Evolutionary conservation across 139 green algal genomes (phyloP), one percentile per base, ranked within the genome.

Genomic region (Micromonas pusilla): DNA sequence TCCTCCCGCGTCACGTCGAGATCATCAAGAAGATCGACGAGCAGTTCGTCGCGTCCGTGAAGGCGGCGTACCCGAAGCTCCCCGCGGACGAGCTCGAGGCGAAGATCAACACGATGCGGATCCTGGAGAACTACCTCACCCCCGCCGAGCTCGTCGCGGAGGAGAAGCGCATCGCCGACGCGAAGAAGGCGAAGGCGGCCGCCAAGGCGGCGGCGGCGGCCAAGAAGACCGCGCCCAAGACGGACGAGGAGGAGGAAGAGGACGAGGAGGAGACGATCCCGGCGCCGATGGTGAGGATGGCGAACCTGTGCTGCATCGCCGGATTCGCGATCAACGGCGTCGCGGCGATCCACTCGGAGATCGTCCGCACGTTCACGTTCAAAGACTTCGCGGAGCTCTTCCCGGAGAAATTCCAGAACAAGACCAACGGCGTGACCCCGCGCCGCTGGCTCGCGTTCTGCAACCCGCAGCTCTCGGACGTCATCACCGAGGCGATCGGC

Each of bases 391-490:
- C 92, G 73, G 52, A 83, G 68, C 63, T 93, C 37, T 91, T 86
- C 82, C 89, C 89, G 1, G 76, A 85, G n/a, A 97, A 97, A 86
- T 98, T 98, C 90, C 93, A 97, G 87, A 98, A 98, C 92, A 97
- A 97, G 91, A 98, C 94, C 79, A 98, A 98, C 80, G 94, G 94
- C 68, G 92, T 95, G 34, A 97, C 92, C 34, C 90, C 87, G 3
- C 85, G 92, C 53, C 85, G 91, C 63, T 96, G 91, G 96, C 88
- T 99, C 66, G 91, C 90, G 30, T 98, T 94, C 87, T 98, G 96
- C 92, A 99, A 99, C 89, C 93, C 94, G 19, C 72, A 83, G 54
- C 89, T 99, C 77, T 76, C 85, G 32, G 57, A 82, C 2, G 87
- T 99, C 52, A 96, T 98, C 84, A 93, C 93, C 13, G 81, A 91